Evolutionary conservation across 2,329 filamentous ascomycete genomes (phyloP), one percentile per base, ranked within the genome.

Genomic region (Lasiodiplodia sp.): DNA sequence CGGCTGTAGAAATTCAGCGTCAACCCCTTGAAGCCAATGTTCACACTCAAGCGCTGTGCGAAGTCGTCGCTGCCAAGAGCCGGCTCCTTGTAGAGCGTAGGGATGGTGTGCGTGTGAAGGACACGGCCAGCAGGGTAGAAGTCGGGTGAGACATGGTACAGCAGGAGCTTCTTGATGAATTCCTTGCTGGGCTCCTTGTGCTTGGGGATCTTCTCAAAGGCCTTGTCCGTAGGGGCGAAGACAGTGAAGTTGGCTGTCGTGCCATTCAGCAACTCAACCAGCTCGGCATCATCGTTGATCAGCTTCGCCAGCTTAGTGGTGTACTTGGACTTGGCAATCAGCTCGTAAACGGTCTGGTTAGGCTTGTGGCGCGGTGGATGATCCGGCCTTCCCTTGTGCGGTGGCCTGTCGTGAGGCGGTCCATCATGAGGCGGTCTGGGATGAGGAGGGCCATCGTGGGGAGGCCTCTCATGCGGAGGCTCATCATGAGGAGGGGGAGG

Each of bases 1-100:
- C 87, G 89, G 80, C 87, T 89, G 80, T 92, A 92, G 75, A 93
- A 92, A 82, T 97, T 97, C 73, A 97, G 78, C 12, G 85, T 86
- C 2, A 94, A 81, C 14, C 92, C 92, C 8, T 87, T 79, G 28
- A 87, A 76, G 1, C 88, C 85, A 34, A 92, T 81, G 62, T 90
- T 88, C 14, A 91, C 87, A 6, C 91, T 87, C 18, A 97, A 84
- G 44, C 94, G 88, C 81, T 97, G 94, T 40, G 80, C 75, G 1
- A 88, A 84, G 66, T 90, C 83, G 37, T 83, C 86, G 44, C 44
- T 8, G 8, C 89, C 91, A 2, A 96, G 85, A 25, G 82, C 79
- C 1, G 85, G 75, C 72, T 87, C 86, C 37, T 88, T 81, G 28
- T 92, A 79, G 0, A 88, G 81, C 0, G 92, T 94, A 0, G 93